Percentiles rank a stretch among this genome's conserved stretches.
These are phyloP conservation scores for Phytophthora crassamura DNA, from an alignment of 352 stramenopile species.

Conservation along the genomic window DNA sequence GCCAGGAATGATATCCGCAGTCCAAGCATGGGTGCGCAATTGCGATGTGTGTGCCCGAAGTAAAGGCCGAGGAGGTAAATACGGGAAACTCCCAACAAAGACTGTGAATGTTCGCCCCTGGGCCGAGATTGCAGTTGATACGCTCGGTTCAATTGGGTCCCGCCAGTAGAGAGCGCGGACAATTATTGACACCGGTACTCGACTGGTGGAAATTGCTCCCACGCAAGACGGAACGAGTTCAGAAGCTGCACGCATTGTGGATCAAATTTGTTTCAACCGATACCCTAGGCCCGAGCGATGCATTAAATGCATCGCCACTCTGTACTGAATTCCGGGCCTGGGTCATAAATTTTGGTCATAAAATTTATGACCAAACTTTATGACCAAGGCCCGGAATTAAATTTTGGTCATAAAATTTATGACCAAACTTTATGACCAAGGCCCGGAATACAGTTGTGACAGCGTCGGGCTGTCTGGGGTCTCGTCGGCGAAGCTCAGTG, in stretches of 20 bases:
- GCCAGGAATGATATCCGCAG: not conserved
- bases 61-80: not conserved
- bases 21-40: not conserved
- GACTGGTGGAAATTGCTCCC: not conserved
- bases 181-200: not conserved
- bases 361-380: too few species aligned
- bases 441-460: too few species aligned
- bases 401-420: too few species aligned
- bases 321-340: too few species aligned
- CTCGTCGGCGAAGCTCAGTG: too few species aligned
- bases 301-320: too few species aligned
- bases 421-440: too few species aligned
- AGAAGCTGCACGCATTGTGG: not conserved
- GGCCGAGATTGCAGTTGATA: not conserved
- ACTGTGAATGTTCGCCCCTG: not conserved
- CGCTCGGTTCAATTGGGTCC: not conserved
- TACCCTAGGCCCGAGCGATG: not conserved
- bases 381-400: too few species aligned
- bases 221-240: not conserved
- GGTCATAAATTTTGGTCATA: too few species aligned
- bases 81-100: conserved; percentile 3
- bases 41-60: conserved; percentile 1
- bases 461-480: too few species aligned
- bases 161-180: not conserved
- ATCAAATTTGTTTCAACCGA: not conserved